A percentile compares a stretch with the other conserved stretches of the same genome.
phyloP scores from a whole-genome alignment of 2,329 filamentous ascomycete species.

The Penicillium frequentans region DNA sequence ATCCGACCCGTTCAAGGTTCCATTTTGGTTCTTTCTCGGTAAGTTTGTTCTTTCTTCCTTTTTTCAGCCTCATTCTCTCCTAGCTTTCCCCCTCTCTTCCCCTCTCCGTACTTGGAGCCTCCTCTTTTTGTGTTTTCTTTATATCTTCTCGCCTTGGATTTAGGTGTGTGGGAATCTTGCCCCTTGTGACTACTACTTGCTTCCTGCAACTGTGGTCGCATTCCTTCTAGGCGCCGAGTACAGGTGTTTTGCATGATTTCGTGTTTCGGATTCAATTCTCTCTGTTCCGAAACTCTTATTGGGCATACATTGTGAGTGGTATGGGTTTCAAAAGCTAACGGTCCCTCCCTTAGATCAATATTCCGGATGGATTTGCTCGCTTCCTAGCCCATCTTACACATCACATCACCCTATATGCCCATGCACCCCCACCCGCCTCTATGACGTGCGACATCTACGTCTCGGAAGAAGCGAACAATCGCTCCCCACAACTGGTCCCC shows the following conservation, averaged over 20 bases:
- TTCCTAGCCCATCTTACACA: not conserved
- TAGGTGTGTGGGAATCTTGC: not conserved
- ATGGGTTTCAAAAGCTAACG: not conserved
- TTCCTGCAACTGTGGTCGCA: not conserved
- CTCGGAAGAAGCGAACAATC: conserved; percentile 39
- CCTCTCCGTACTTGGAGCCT: conserved; percentile 11
- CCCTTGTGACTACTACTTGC: not conserved
- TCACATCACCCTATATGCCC: not conserved
- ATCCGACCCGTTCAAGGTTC: conserved; percentile 8
- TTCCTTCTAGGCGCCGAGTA: not conserved
- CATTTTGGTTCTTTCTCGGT: conserved; percentile 19
- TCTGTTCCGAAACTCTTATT: not conserved
- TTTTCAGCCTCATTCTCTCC: conserved; percentile 23
- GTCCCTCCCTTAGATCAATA: not conserved
- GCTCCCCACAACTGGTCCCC: conserved; percentile 39
- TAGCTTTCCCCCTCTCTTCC: conserved; percentile 21
- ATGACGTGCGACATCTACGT: conserved; percentile 43
- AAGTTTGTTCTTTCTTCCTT: conserved; percentile 5
- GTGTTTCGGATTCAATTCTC: not conserved
- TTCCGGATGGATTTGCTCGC: not conserved
- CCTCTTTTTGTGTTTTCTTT: not conserved
- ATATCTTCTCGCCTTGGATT: not conserved
- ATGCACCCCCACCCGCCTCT: conserved; percentile 20
- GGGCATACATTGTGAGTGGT: not conserved
- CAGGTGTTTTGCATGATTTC: not conserved